A percentile compares a stretch with the other conserved stretches of the same genome.
Evolutionary conservation across 75 land plant genomes (phyloP).

Genomic region (Isoetes taiwanensis): DNA sequence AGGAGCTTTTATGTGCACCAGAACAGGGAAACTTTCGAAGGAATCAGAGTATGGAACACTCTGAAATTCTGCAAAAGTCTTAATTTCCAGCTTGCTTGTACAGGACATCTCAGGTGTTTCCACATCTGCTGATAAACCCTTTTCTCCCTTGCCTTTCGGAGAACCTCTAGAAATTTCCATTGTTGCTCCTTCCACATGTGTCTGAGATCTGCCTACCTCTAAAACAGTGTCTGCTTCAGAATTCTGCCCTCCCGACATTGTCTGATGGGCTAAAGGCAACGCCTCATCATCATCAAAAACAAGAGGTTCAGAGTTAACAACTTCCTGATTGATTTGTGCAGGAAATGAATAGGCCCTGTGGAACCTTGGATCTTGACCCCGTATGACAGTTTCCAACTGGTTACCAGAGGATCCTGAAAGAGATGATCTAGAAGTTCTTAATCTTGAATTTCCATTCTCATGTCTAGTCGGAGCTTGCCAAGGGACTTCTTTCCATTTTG

Average conservation of each 20-base stretch:
- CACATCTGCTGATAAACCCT: background rate
- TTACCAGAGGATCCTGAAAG: too few relatives aligned
- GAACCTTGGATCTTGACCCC: too few relatives aligned
- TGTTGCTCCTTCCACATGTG: too few relatives aligned
- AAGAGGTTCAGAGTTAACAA: background rate
- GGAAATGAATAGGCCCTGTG: too few relatives aligned
- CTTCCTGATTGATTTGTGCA: background rate
- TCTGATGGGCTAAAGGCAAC: background rate
- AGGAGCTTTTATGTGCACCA: background rate
- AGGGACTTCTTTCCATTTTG: background rate
- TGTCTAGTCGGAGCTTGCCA: background rate
- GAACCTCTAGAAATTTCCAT: background rate
- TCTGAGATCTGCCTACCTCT: too few relatives aligned
- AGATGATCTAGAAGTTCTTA: too few relatives aligned
- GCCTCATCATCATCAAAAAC: background rate
- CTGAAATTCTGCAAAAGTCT: background rate
- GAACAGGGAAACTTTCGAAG: background rate
- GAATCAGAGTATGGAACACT: background rate
- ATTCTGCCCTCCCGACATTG: too few relatives aligned
- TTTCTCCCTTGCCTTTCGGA: too few relatives aligned
- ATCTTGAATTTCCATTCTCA: too few relatives aligned
- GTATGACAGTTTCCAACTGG: too few relatives aligned
- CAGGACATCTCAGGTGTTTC: background rate
- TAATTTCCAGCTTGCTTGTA: background rate
- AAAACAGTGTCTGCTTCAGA: too few relatives aligned